A percentile compares a stretch with the other conserved stretches of the same genome.
phyloP scores from a whole-genome alignment of 495 filamentous ascomycete genomes.

The Neohortaea acidophila region DNA sequence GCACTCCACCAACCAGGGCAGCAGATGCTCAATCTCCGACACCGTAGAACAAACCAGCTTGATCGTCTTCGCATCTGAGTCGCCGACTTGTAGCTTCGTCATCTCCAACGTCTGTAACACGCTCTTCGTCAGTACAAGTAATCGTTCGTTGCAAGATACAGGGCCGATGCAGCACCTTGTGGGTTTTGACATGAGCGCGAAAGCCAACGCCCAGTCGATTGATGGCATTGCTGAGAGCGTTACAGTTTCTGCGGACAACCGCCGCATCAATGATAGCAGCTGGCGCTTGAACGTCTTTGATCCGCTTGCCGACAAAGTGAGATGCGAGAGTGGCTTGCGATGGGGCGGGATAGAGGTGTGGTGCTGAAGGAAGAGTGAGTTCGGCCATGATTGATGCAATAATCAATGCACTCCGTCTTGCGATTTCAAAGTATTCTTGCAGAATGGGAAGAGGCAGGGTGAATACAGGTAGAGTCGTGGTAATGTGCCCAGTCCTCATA shows the following conservation, averaged over 20 bases:
- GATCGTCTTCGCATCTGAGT: conserved; percentile 33
- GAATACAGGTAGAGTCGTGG: too few species aligned
- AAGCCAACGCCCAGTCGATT: conserved; percentile 47
- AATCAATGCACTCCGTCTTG: too few species aligned
- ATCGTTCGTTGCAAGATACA: too few species aligned
- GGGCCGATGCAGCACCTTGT: conserved; percentile 44
- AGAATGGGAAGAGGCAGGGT: too few species aligned
- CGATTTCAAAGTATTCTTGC: too few species aligned
- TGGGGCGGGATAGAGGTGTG: conserved; percentile 21
- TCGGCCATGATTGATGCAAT: too few species aligned
- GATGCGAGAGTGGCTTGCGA: conserved; percentile 18
- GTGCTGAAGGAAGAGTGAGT: conserved; percentile 5
- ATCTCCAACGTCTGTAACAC: conserved; percentile 49
- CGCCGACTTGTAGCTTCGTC: conserved; percentile 57
- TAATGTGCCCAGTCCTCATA: too few species aligned
- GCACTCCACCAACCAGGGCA: conserved; percentile 46
- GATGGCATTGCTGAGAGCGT: conserved; percentile 53
- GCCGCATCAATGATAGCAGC: conserved; percentile 54
- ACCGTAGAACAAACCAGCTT: conserved; percentile 68
- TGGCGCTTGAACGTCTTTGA: conserved; percentile 49
- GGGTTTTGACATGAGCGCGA: conserved; percentile 73
- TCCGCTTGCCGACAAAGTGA: conserved; percentile 45
- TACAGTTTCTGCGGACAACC: conserved; percentile 54
- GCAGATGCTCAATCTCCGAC: conserved; percentile 54
- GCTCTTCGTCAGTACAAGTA: neutral